These are phyloP conservation scores for Penicillium mononematosum DNA, from an alignment of 495 filamentous ascomycete genomes.

Conservation along the genomic window DNA sequence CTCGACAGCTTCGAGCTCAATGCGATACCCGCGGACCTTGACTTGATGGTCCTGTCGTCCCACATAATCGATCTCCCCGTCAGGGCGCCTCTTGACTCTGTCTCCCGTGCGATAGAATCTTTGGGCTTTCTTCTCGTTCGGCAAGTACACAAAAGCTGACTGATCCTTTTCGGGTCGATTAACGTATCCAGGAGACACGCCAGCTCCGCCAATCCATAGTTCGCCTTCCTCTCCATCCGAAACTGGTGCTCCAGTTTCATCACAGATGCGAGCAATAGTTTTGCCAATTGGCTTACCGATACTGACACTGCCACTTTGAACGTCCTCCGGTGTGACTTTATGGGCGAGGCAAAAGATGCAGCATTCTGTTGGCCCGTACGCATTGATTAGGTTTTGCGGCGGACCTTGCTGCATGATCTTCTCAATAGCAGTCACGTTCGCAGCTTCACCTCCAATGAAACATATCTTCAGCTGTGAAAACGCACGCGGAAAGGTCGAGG, in stretches of 20 bases:
- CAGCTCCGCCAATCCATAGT: slow-evolving; percentile 41
- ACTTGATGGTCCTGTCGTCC: slow-evolving; percentile 51
- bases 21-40: slow-evolving; percentile 44
- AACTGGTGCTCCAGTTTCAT: slow-evolving; percentile 36
- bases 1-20: slow-evolving; percentile 50
- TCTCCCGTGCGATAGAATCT: slow-evolving; percentile 37
- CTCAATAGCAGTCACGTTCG: too few species aligned
- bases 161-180: slow-evolving; percentile 36
- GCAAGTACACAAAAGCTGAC: slow-evolving; percentile 29
- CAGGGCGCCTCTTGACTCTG: slow-evolving; percentile 27
- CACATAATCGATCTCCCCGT: slow-evolving; percentile 36
- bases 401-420: too few species aligned
- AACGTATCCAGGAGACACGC: slow-evolving; percentile 44
- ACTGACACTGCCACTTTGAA: slow-evolving; percentile 5
- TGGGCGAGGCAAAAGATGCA: too few species aligned
- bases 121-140: too few species aligned
- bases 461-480: too few species aligned
- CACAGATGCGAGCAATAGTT: slow-evolving; percentile 37
- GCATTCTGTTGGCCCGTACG: too few species aligned
- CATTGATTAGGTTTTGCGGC: too few species aligned
- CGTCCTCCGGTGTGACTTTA: slow-evolving; percentile 5
- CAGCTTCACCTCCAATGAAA: too few species aligned
- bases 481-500: too few species aligned
- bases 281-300: slow-evolving; percentile 22
- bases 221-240: slow-evolving; percentile 40